Conservation (phyloP, 805 yeast species). For the Lipomyces lipofer region DNA sequence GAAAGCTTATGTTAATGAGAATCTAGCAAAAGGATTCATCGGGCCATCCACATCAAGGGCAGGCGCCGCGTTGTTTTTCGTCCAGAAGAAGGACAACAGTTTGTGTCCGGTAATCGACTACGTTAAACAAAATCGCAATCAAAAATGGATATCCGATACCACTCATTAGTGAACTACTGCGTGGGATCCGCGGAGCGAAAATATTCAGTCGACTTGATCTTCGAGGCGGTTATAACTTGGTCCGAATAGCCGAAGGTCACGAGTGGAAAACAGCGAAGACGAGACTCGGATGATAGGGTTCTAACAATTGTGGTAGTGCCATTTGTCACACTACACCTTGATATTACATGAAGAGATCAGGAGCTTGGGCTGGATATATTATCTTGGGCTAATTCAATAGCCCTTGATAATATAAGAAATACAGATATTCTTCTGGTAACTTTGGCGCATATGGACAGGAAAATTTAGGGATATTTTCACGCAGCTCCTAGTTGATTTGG, state of each 20-base stretch:
- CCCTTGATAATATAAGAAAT: not conserved
- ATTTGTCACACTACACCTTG: not conserved
- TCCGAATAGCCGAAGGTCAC: conserved; percentile 5
- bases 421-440: not conserved
- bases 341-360: not conserved
- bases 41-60: not conserved
- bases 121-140: conserved; percentile 7
- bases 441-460: not conserved
- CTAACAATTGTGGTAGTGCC: too few species aligned
- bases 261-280: conserved; percentile 26
- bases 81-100: conserved; percentile 30
- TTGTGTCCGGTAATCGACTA: conserved; percentile 22
- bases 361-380: not conserved
- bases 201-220: not conserved
- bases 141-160: conserved; percentile 11
- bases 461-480: not conserved
- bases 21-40: not conserved
- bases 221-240: conserved; percentile 6
- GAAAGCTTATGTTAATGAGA: not conserved
- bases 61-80: conserved; percentile 25
- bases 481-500: not conserved
- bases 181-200: not conserved
- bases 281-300: conserved; percentile 31
- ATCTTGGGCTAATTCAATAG: not conserved
- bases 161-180: conserved; percentile 1